Conservation (phyloP, 2,329 filamentous ascomycete species). For the Raffaelea arxii region DNA sequence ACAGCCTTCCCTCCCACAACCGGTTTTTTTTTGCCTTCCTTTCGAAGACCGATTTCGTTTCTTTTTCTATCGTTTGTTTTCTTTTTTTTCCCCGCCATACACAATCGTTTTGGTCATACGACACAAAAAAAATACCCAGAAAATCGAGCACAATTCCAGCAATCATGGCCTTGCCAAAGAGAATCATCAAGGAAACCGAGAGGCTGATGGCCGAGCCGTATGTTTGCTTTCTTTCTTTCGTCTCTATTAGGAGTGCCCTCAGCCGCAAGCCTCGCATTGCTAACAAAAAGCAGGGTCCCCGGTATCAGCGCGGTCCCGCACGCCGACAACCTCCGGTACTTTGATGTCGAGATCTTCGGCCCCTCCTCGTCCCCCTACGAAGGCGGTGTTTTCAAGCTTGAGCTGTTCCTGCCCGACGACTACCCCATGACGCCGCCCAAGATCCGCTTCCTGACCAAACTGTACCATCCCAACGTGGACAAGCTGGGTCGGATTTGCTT, state of each 20-base stretch:
- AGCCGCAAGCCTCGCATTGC: no score
- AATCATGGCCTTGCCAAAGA: conserved; percentile 73
- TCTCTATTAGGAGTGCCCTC: no score
- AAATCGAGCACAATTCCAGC: not conserved
- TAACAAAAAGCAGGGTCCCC: conserved; percentile 80
- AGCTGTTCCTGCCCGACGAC: conserved; percentile 95
- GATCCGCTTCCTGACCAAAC: conserved; percentile 97
- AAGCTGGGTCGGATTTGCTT: conserved; percentile 94
- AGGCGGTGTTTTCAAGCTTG: conserved; percentile 89
- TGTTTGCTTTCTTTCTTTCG: conserved; percentile 28
- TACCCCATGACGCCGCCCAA: conserved; percentile 99
- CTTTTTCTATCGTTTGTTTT: not conserved
- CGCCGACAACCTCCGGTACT: conserved; percentile 95
- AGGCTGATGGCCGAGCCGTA: conserved; percentile 94
- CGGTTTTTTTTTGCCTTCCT: not conserved
- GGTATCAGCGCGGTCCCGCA: conserved; percentile 94
- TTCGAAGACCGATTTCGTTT: not conserved
- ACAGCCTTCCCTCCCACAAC: not conserved
- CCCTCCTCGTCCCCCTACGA: conserved; percentile 91
- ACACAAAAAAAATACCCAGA: not conserved
- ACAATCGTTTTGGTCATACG: no score
- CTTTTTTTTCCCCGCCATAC: not conserved
- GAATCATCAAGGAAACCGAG: conserved; percentile 98
- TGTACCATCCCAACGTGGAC: conserved; percentile 98
- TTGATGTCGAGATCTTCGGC: conserved; percentile 93